Base-by-base conservation (phyloP, 2,329 filamentous ascomycete genomes). In the Beauveria sp. region DNA sequence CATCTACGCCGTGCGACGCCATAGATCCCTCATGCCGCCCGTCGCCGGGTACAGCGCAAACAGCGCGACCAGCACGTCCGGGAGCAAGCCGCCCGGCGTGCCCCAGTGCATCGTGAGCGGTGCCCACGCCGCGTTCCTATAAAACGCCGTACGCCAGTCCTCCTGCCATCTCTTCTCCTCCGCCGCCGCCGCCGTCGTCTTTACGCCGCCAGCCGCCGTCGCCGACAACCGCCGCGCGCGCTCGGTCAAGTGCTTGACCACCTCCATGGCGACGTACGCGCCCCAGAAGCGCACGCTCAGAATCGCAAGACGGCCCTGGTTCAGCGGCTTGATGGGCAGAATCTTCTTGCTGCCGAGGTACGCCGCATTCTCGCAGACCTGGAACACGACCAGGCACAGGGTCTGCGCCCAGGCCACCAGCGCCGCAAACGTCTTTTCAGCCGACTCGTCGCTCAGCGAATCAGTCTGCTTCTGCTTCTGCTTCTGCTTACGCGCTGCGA, bases 61-160 rank as follows among this genome's bases (percentile, higher is more conserved):
- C 57, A 76, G 34, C n/a, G 74, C 72, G 20, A 81, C 68, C 3
- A 70, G 66, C 30, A 74, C 64, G 49, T 81, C 79, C 42, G 73
- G 72, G 58, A 82, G 66, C 45, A 72, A 67, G 7, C 89, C 90
- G 61, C 83, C 77, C 63, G 89, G 85, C 46, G 87, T 73, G 68
- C 90, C 88, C 88, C 90, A 96, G 77, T 97, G 91, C 28, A 93
- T 70, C 64, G 90, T 93, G 71, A 96, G 78, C 38, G 93, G 91
- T 61, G 89, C 85, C 86, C 90, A 96, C 38, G 88, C 86, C 64
- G 85, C 70, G 74, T 91, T 92, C 47, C 86, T 82, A 22, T 86
- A 78, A 58, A 93, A 75, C 69, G 87, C 83, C 70, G 81, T 85
- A 79, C 82, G 86, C 84, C 84, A 92, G 63, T 76, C 71, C 14